Percentiles rank a stretch among this genome's conserved stretches.
These are phyloP conservation scores for Phytophthora niederhauseri DNA, from an alignment of 352 stramenopile genomes.

Conservation along the genomic window DNA sequence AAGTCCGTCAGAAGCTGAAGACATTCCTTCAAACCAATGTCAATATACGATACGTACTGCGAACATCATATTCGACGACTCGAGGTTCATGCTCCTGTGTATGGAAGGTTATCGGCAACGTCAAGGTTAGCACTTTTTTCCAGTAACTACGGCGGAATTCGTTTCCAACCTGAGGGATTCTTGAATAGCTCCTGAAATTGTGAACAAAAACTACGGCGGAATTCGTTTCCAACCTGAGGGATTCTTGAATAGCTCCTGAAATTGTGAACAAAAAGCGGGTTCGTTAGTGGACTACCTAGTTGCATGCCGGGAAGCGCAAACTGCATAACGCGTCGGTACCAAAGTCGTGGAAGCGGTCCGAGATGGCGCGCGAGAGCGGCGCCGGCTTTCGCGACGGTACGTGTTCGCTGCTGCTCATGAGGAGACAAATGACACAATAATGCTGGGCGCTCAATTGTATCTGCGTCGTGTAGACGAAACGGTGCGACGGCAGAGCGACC, in stretches of 20 bases:
- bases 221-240: slow-evolving; percentile 18
- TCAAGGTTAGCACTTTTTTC: not conserved
- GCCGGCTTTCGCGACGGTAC: slow-evolving; percentile 10
- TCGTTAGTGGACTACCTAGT: not conserved
- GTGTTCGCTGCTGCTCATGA: slow-evolving; percentile 21
- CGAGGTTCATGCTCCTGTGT: slow-evolving; percentile 45
- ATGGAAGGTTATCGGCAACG: not conserved
- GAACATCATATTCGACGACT: slow-evolving; percentile 77
- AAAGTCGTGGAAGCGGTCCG: slow-evolving; percentile 34
- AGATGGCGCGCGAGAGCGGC: slow-evolving; percentile 34
- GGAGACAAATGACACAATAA: slow-evolving; percentile 29
- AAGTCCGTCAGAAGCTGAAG: not conserved
- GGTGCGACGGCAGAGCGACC: slow-evolving; percentile 1
- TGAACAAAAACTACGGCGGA: not conserved
- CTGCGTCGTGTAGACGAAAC: slow-evolving; percentile 11
- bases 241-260: slow-evolving; percentile 34
- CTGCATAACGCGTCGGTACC: slow-evolving; percentile 7
- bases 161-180: slow-evolving; percentile 25
- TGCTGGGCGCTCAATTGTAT: slow-evolving; percentile 11
- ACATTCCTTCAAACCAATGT: not conserved
- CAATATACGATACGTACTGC: slow-evolving; percentile 31
- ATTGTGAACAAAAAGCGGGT: not conserved
- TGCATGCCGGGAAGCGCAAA: not conserved
- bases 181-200: slow-evolving; percentile 30
- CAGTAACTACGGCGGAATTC: not conserved